Percentiles rank a stretch among this genome's conserved stretches.
Evolutionary conservation across 768 basidiomycete species (phyloP).

Genomic region (Psilocybe cubensis): DNA sequence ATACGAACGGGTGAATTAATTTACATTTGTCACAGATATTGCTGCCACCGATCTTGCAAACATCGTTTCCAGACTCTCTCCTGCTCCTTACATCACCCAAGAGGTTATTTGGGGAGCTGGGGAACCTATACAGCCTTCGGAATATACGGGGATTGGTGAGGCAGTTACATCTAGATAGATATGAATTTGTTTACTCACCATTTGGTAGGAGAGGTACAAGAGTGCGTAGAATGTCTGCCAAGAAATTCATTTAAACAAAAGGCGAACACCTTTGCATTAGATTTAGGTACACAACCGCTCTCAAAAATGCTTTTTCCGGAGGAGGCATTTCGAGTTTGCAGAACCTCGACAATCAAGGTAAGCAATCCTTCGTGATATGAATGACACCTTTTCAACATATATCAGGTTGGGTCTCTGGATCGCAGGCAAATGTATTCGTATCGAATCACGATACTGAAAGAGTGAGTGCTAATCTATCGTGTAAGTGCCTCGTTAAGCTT

Average conservation of each 20-base stretch:
- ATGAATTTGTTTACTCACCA: background rate
- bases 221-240: constrained; percentile 38
- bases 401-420: constrained; percentile 60
- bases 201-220: constrained; percentile 61
- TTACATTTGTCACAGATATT: constrained; percentile 46
- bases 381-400: background rate
- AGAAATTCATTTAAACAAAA: background rate
- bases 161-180: background rate
- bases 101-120: constrained; percentile 59
- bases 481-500: background rate
- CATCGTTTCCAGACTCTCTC: constrained; percentile 48
- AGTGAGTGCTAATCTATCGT: constrained; percentile 26
- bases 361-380: background rate
- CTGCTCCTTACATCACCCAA: constrained; percentile 61
- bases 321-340: constrained; percentile 55
- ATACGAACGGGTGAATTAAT: background rate
- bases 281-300: constrained; percentile 61
- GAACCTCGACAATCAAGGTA: constrained; percentile 54
- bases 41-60: constrained; percentile 53
- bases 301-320: constrained; percentile 55
- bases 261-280: constrained; percentile 23
- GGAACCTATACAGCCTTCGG: constrained; percentile 55
- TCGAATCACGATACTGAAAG: constrained; percentile 75
- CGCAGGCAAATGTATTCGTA: constrained; percentile 64
- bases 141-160: constrained; percentile 57